phyloP scores from a whole-genome alignment of 2,329 filamentous ascomycete species.

The Thelonectria olida region DNA sequence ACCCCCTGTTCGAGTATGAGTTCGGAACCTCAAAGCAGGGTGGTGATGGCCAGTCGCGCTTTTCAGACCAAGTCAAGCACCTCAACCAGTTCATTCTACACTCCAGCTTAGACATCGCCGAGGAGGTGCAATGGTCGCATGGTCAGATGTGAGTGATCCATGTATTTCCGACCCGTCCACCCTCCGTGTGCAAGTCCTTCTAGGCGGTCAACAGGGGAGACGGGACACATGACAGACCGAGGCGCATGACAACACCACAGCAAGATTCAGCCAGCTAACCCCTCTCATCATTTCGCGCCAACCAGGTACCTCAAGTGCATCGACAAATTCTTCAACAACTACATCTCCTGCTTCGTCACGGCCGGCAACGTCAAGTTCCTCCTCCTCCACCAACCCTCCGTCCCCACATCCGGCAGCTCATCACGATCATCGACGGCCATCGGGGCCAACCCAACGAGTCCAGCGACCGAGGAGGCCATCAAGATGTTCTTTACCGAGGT shows the following conservation, averaged over 20 bases:
- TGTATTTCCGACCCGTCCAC: neutral
- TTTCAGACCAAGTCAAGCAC: conserved; percentile 86
- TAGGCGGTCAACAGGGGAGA: neutral
- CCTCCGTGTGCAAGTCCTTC: neutral
- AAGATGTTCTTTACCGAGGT: conserved; percentile 94
- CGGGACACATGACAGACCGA: neutral
- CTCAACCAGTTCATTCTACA: conserved; percentile 99
- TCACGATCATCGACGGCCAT: conserved; percentile 74
- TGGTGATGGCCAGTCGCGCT: conserved; percentile 90
- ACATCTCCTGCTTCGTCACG: conserved; percentile 94
- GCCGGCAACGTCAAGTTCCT: conserved; percentile 93
- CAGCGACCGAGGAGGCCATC: conserved; percentile 94
- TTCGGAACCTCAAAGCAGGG: conserved; percentile 97
- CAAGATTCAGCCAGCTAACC: conserved; percentile 15
- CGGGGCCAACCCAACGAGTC: conserved; percentile 84
- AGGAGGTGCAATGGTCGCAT: conserved; percentile 93
- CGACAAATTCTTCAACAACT: conserved; percentile 96
- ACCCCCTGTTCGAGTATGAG: conserved; percentile 94
- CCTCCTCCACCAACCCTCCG: conserved; percentile 84
- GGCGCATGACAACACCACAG: conserved; percentile 4
- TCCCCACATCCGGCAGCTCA: conserved; percentile 51
- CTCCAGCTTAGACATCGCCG: conserved; percentile 91
- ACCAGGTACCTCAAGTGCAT: conserved; percentile 92
- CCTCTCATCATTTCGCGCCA: neutral
- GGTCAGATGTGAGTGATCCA: conserved; percentile 74